Percentiles rank a stretch among this genome's conserved stretches.
Evolutionary conservation across 495 filamentous ascomycete species (phyloP).

Genomic region (Penicillium mononematosum): DNA sequence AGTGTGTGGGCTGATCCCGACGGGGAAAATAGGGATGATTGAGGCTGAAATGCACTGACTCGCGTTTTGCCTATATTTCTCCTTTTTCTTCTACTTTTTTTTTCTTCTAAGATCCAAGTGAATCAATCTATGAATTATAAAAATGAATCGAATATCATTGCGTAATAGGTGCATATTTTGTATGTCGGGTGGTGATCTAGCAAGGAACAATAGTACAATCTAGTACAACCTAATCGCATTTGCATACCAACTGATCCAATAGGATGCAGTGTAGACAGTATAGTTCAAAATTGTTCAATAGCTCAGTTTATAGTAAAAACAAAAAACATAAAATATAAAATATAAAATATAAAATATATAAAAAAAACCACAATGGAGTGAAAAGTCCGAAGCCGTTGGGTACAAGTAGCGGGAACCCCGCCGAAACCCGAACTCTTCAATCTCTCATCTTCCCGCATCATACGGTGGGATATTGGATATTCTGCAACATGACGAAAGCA

Average conservation of each 20-base stretch:
- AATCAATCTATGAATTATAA: no score
- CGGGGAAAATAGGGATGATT: background rate
- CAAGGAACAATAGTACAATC: background rate
- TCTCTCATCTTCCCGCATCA: slow-evolving; percentile 8
- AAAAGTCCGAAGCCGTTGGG: slow-evolving; percentile 5
- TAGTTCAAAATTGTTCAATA: background rate
- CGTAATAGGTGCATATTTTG: background rate
- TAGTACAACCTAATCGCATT: background rate
- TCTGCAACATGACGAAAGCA: background rate
- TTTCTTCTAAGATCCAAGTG: no score
- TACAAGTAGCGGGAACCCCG: slow-evolving; percentile 14
- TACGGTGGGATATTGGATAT: background rate
- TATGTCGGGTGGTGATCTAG: background rate
- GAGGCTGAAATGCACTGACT: background rate
- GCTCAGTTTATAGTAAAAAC: background rate
- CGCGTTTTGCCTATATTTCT: background rate
- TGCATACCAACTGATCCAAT: background rate
- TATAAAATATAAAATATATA: background rate
- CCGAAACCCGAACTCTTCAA: slow-evolving; percentile 10
- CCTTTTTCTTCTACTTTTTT: background rate
- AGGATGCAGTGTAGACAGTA: background rate
- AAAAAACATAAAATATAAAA: background rate
- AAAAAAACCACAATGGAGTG: background rate
- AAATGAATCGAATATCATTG: background rate
- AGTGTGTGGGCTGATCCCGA: slow-evolving; percentile 4